Evolutionary conservation across 2,329 filamentous ascomycete genomes (phyloP).

Genomic region (Arachnomyces sp.): DNA sequence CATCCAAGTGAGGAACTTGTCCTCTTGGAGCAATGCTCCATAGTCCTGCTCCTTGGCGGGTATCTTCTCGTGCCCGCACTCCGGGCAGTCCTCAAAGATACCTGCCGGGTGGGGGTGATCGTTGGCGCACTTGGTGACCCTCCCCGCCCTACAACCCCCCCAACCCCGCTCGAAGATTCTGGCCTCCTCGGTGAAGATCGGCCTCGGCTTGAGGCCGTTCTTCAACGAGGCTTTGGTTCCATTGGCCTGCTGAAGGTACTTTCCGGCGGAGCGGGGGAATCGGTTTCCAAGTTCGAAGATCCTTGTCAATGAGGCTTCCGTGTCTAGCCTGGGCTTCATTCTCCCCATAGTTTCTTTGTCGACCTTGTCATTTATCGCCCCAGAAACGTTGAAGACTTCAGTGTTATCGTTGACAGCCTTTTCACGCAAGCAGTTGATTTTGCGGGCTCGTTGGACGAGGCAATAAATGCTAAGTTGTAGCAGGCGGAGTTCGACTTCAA

Average conservation of each 20-base stretch:
- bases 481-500: slow-evolving; percentile 20
- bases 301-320: background rate
- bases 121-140: slow-evolving; percentile 8
- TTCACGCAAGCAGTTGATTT: background rate
- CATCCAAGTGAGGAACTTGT: slow-evolving; percentile 10
- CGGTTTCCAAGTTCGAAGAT: slow-evolving; percentile 3
- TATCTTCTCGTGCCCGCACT: slow-evolving; percentile 12
- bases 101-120: slow-evolving; percentile 12
- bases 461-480: slow-evolving; percentile 15
- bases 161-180: slow-evolving; percentile 10
- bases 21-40: slow-evolving; percentile 2
- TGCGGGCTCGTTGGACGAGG: slow-evolving; percentile 2
- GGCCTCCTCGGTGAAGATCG: slow-evolving; percentile 7
- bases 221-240: slow-evolving; percentile 1
- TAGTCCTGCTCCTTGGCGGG: slow-evolving; percentile 3
- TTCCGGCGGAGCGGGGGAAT: slow-evolving; percentile 8
- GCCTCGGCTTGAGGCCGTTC: background rate
- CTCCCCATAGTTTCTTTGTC: too few relatives aligned
- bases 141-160: slow-evolving; percentile 7
- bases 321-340: background rate
- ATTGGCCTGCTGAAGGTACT: slow-evolving; percentile 3
- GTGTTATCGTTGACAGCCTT: background rate
- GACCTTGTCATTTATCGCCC: too few relatives aligned
- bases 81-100: slow-evolving; percentile 14
- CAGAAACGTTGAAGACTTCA: too few relatives aligned